Conservation (phyloP, 2,329 filamentous ascomycete genomes). For the Fusarium lyarnte region DNA sequence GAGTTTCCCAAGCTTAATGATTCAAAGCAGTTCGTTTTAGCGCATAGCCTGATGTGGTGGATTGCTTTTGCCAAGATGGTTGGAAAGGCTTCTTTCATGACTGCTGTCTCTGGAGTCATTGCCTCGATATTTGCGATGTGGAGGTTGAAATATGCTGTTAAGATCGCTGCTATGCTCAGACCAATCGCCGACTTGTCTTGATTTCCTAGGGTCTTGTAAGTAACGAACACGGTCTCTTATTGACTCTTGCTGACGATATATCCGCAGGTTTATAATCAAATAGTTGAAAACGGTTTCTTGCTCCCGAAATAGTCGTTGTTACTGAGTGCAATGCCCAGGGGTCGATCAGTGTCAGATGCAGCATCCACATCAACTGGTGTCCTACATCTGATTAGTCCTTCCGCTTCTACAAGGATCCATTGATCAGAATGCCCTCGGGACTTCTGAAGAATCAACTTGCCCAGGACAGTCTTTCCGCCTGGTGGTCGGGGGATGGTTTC, state of each 20-base stretch:
- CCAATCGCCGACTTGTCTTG: neutral
- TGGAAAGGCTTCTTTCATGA: constrained; percentile 5
- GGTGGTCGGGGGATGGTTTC: neutral
- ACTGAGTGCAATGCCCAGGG: neutral
- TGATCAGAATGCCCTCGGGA: fast-evolving
- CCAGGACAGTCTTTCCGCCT: too few species aligned
- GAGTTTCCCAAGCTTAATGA: constrained; percentile 24
- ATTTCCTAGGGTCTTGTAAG: neutral
- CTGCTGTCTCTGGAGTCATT: constrained; percentile 6
- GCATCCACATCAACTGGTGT: neutral
- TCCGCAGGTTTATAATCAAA: neutral
- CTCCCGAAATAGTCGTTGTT: neutral
- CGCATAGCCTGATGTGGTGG: constrained; percentile 32
- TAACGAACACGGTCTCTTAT: fast-evolving
- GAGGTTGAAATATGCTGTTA: constrained; percentile 3
- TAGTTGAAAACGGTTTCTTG: neutral
- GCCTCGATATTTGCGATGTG: constrained; percentile 26
- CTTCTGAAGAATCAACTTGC: neutral
- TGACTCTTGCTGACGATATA: fast-evolving
- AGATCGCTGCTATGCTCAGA: neutral
- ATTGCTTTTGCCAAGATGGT: constrained; percentile 28
- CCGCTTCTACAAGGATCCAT: neutral
- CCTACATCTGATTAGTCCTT: fast-evolving
- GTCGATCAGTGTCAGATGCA: too few species aligned
- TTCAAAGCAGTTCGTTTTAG: constrained; percentile 23